Conservation (phyloP, 148 eudicot species). For the Rhododendron williamsianum region DNA sequence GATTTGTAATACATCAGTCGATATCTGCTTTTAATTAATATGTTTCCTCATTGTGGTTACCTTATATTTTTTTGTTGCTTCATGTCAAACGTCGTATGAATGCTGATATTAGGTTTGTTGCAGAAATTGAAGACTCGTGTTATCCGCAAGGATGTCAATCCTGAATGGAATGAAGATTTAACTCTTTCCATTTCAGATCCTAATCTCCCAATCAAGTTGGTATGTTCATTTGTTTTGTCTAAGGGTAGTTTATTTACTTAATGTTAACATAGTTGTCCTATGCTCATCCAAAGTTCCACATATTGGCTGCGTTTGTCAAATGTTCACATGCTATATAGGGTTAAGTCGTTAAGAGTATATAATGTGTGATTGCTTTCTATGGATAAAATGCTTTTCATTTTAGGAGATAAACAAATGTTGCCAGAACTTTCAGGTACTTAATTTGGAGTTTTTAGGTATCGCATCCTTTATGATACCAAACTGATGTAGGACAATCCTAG, state of each 20-base stretch:
- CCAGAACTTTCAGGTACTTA: neutral
- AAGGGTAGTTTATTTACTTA: neutral
- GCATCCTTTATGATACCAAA: neutral
- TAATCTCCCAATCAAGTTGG: constrained; percentile 37
- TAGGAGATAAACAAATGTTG: neutral
- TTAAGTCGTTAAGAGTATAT: neutral
- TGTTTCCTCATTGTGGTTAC: neutral
- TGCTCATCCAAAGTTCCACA: neutral
- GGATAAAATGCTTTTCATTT: neutral
- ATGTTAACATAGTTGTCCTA: neutral
- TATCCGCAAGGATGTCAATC: constrained; percentile 51
- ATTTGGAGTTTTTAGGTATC: neutral
- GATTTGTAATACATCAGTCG: neutral
- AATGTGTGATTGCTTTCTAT: neutral
- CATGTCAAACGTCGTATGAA: neutral
- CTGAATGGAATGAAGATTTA: constrained; percentile 70
- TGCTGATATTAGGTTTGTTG: neutral
- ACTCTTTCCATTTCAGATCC: constrained; percentile 58
- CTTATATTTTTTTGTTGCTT: neutral
- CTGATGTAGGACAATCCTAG: neutral
- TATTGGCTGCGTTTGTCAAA: neutral
- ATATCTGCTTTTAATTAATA: neutral
- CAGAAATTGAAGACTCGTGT: constrained; percentile 70
- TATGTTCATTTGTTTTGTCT: constrained; percentile 12
- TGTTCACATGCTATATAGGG: neutral